Evolutionary conservation across 2,329 filamentous ascomycete species (phyloP).

Genomic region (Triangularia verruculosa): DNA sequence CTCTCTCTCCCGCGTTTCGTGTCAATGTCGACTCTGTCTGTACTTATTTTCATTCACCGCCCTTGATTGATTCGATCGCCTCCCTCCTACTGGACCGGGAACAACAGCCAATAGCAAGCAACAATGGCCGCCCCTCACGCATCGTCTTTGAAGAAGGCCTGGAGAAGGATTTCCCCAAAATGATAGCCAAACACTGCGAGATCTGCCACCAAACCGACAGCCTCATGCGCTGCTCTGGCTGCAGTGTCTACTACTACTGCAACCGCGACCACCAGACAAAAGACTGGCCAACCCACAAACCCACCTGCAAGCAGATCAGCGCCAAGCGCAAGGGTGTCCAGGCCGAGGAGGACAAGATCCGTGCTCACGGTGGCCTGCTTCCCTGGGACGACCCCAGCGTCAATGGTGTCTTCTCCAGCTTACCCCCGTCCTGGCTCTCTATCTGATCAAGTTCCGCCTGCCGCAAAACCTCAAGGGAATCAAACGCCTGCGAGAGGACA

Average conservation of each 20-base stretch:
- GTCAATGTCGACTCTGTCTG: background rate
- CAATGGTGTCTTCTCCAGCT: slow-evolving; percentile 34
- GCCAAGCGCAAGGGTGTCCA: slow-evolving; percentile 31
- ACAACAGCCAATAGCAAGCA: background rate
- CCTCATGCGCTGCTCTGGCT: slow-evolving; percentile 37
- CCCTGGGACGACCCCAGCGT: slow-evolving; percentile 29
- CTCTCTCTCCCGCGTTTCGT: too few species aligned
- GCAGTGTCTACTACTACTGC: slow-evolving; percentile 46
- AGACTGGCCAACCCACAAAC: slow-evolving; percentile 40
- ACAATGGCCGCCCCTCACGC: slow-evolving; percentile 8
- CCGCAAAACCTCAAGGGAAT: background rate
- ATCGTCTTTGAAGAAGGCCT: background rate
- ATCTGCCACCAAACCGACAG: slow-evolving; percentile 15
- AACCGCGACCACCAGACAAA: slow-evolving; percentile 40
- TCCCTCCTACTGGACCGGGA: background rate
- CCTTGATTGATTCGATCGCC: background rate
- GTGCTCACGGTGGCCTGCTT: background rate
- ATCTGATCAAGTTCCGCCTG: background rate
- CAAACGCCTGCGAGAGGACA: background rate
- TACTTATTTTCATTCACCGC: background rate
- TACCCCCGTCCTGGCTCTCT: background rate
- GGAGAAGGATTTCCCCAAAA: slow-evolving; percentile 6
- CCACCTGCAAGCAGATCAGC: slow-evolving; percentile 38
- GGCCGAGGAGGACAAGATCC: slow-evolving; percentile 38
- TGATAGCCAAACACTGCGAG: slow-evolving; percentile 19